Conservation (phyloP, 495 filamentous ascomycete genomes). For the Hypoxylon rickii region DNA sequence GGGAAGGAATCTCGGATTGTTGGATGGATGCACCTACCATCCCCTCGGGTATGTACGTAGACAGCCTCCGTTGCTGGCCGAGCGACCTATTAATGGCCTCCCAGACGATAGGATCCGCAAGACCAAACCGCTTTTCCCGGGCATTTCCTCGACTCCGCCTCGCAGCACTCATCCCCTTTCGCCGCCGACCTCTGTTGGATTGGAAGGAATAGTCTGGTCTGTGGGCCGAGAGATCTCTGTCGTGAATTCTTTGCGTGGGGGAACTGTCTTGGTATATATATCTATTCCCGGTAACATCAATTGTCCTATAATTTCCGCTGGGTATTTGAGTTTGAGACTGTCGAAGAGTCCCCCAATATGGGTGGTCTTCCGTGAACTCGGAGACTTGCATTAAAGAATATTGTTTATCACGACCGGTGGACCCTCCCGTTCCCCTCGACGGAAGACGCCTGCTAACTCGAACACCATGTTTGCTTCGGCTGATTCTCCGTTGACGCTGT, state of each 20-base stretch:
- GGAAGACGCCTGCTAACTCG: conserved; percentile 37
- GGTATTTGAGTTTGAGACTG: conserved; percentile 26
- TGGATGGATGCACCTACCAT: neutral
- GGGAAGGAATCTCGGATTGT: conserved; percentile 24
- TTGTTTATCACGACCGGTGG: conserved; percentile 7
- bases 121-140: conserved; percentile 32
- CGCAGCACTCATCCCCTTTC: conserved; percentile 7
- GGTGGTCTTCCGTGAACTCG: conserved; percentile 30
- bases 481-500: conserved; percentile 38
- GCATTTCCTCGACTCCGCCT: conserved; percentile 3
- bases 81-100: conserved; percentile 44
- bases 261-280: neutral
- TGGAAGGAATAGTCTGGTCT: neutral
- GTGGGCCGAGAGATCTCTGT: neutral
- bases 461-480: conserved; percentile 35
- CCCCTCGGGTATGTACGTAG: conserved; percentile 32
- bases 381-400: conserved; percentile 23
- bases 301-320: neutral
- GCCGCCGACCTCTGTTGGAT: conserved; percentile 9
- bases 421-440: conserved; percentile 21
- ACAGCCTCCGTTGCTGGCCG: conserved; percentile 44
- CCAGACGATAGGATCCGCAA: conserved; percentile 40
- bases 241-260: neutral
- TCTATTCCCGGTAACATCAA: neutral
- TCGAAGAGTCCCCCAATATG: conserved; percentile 35